Evolutionary conservation across 345 rosid species (phyloP), one percentile per base, ranked within the genome.

Genomic region (Noccaea bulbosa): DNA sequence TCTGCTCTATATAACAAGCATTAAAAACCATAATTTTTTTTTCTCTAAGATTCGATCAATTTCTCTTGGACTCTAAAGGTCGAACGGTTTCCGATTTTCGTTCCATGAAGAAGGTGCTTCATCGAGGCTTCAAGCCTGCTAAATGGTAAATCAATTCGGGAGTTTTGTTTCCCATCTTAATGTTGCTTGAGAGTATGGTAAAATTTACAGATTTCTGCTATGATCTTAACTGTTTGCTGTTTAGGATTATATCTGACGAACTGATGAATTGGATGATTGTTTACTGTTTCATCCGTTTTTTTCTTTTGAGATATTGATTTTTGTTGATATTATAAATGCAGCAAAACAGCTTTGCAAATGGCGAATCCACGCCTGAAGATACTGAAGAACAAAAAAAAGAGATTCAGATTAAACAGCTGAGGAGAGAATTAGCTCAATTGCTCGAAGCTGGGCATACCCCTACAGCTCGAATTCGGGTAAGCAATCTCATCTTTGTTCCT

Each of bases 401-500:
- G 35, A 85, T 82, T 11, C 93, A 70, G 75, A 79, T 88, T 64
- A 93, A 80, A 81, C 92, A 87, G 44, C 62, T 91, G 53, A 85
- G 81, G 83, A 84, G 86, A 70, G 99, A 94, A 58, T 78, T 94
- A 78, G 93, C 96, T 35, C 87, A 82, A 63, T 80, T 91, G 77
- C 89, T 91, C 1, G 91, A 88, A 50, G 72, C 95, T 50, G 98
- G 93, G 2, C 82, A 91, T 14, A 91, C 86, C 11, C 93, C 77
- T 81, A 91, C 88, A 37, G 99, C 99, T 33, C 76, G 91, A 72
- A 88, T 94, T 75, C 82, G 95, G 63, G 99, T 94, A 55, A 41
- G n/a, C n/a, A n/a, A n/a, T n/a, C n/a, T n/a, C n/a, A n/a, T n/a
- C n/a, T n/a, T n/a, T n/a, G n/a, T n/a, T n/a, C n/a, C n/a, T n/a